Evolutionary conservation across 176 grass and related monocot species (phyloP).

Genomic region (Musa beccarii): DNA sequence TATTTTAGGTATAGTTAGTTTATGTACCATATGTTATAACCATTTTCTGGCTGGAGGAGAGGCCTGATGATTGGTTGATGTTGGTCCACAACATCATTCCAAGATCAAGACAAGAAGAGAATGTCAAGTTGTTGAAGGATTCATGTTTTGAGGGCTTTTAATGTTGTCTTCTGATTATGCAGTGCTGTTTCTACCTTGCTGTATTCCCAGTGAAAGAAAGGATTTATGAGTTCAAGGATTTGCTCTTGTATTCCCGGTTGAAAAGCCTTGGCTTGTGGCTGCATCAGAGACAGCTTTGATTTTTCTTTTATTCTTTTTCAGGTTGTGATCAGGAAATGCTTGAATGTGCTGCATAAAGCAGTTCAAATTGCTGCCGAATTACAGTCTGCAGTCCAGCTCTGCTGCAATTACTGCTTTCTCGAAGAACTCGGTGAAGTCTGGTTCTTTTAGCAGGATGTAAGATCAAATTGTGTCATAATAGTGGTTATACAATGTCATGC

Average conservation of each 20-base stretch:
- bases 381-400: neutral
- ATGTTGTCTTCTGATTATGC: no score
- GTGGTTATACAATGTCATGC: neutral
- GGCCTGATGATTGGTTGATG: neutral
- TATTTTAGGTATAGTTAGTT: neutral
- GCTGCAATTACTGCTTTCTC: neutral
- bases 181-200: no score
- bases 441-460: neutral
- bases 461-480: neutral
- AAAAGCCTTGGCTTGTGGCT: no score
- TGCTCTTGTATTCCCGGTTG: no score
- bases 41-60: neutral
- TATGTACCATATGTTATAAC: neutral
- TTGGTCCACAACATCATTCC: neutral
- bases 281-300: neutral
- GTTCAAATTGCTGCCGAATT: conserved; percentile 54
- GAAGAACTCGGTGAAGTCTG: neutral
- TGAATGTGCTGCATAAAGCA: conserved; percentile 45
- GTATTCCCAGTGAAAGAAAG: no score
- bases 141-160: neutral
- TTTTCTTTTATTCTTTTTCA: conserved; percentile 22
- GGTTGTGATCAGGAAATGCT: conserved; percentile 76
- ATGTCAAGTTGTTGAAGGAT: neutral
- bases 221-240: no score
- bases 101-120: neutral